These are phyloP conservation scores for Podaxis rugospora DNA, from an alignment of 768 basidiomycete genomes.

Conservation along the genomic window DNA sequence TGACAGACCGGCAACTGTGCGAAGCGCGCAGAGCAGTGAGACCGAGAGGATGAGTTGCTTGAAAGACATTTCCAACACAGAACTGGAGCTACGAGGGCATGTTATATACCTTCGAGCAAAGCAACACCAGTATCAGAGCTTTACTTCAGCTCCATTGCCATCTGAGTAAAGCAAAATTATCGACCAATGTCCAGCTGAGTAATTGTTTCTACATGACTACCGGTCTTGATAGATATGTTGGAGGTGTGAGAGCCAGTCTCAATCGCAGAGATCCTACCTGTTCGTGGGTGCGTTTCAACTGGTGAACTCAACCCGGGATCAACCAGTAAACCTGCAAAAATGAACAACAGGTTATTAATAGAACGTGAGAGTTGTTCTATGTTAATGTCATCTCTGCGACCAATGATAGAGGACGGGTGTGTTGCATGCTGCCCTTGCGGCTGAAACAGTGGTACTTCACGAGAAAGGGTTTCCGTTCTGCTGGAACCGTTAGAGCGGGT, in stretches of 20 bases:
- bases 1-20: not conserved
- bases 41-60: not conserved
- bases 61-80: not conserved
- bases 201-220: not conserved
- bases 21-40: not conserved
- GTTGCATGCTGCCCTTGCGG: not conserved
- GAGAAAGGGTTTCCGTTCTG: not conserved
- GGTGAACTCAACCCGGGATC: not conserved
- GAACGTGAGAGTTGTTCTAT: not conserved
- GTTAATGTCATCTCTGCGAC: not conserved
- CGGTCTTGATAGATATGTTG: not conserved
- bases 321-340: not conserved
- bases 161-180: not conserved
- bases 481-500: not conserved
- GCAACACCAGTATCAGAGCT: not conserved
- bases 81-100: not conserved
- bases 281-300: not conserved
- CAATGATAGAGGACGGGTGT: not conserved
- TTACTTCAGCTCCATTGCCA: not conserved
- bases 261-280: not conserved
- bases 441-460: slow-evolving; percentile 1
- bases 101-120: not conserved
- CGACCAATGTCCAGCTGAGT: not conserved
- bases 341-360: not conserved
- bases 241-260: not conserved